Conservation (phyloP, 2,329 filamentous ascomycete species). For the Paradendryphiella salina region DNA sequence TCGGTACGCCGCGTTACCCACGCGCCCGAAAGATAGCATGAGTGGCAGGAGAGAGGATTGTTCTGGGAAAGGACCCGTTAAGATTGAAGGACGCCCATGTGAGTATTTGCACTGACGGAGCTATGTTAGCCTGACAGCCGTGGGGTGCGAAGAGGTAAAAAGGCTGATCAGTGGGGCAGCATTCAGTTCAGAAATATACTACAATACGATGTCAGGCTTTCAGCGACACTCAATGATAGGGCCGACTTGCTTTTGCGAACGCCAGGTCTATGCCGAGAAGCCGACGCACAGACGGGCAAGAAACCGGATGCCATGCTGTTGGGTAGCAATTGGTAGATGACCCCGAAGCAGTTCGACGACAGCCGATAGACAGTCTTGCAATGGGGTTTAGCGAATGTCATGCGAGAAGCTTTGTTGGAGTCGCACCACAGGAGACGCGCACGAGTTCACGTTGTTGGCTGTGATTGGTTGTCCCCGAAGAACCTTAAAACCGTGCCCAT, state of each 20-base stretch:
- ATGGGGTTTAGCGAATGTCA: slow-evolving; percentile 21
- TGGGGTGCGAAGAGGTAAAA: slow-evolving; percentile 5
- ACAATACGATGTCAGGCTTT: slow-evolving; percentile 12
- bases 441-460: slow-evolving; percentile 23
- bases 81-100: background rate
- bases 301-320: slow-evolving; percentile 14
- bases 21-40: slow-evolving; percentile 35
- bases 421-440: slow-evolving; percentile 21
- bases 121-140: slow-evolving; percentile 8
- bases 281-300: background rate
- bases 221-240: slow-evolving; percentile 5
- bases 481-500: slow-evolving; percentile 15
- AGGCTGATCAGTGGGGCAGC: slow-evolving; percentile 10
- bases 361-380: slow-evolving; percentile 10
- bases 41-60: slow-evolving; percentile 4
- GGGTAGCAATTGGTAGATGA: slow-evolving; percentile 18
- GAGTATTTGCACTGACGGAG: slow-evolving; percentile 5
- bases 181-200: slow-evolving; percentile 5
- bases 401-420: slow-evolving; percentile 14
- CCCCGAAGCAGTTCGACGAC: slow-evolving; percentile 8
- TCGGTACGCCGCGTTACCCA: slow-evolving; percentile 39
- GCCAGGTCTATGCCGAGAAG: slow-evolving; percentile 6
- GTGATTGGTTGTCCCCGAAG: slow-evolving; percentile 16
- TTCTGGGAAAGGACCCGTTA: slow-evolving; percentile 6
- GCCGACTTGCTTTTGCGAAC: slow-evolving; percentile 7